Percentiles rank a stretch among this genome's conserved stretches.
Conservation (phyloP, 1,284 basidiomycete species). For the Trichosporon sp. region DNA sequence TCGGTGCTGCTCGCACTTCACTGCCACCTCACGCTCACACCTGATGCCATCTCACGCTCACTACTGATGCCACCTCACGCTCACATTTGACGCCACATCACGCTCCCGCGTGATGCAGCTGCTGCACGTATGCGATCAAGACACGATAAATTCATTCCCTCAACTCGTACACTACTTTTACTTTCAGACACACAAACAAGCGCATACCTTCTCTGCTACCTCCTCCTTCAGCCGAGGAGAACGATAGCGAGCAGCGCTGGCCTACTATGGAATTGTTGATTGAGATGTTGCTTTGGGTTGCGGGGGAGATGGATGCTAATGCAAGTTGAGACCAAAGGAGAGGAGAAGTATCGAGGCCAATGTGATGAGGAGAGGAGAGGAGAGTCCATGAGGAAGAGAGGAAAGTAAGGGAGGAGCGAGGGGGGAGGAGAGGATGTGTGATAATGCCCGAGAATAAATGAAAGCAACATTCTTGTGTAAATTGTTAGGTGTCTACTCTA, state of each 20-base stretch:
- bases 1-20: too few relatives aligned
- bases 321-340: too few relatives aligned
- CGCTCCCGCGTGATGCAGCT: not conserved
- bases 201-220: too few relatives aligned
- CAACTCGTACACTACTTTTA: conserved; percentile 21
- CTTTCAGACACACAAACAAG: conserved; percentile 21
- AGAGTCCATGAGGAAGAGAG: not conserved
- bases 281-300: not conserved
- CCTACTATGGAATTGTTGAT: too few relatives aligned
- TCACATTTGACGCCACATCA: not conserved
- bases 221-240: too few relatives aligned
- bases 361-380: not conserved
- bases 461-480: too few relatives aligned
- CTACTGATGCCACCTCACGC: not conserved
- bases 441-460: not conserved
- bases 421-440: too few relatives aligned
- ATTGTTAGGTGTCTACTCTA: conserved; percentile 1
- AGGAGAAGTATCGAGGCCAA: too few relatives aligned
- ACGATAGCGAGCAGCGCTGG: too few relatives aligned
- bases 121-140: too few relatives aligned
- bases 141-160: conserved; percentile 19
- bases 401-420: too few relatives aligned
- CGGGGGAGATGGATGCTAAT: not conserved
- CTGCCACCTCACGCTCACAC: not conserved
- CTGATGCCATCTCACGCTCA: not conserved